Conservation (phyloP, 2,329 filamentous ascomycete species). For the Paramyrothecium roridum region DNA sequence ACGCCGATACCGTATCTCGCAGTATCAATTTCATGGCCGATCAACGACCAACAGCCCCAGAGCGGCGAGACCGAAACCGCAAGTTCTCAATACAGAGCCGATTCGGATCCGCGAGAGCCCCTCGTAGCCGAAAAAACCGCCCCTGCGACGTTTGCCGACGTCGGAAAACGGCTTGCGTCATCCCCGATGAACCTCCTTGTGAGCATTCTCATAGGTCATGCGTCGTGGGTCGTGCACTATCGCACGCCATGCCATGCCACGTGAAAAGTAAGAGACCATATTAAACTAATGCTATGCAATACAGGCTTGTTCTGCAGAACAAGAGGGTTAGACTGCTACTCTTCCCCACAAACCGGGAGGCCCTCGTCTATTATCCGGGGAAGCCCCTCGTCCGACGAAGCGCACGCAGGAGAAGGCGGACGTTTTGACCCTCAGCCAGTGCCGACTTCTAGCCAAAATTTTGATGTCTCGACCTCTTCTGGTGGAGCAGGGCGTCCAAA, state of each 20-base stretch:
- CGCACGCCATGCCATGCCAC: too few relatives aligned
- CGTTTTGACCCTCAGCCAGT: background rate
- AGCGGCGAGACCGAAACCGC: conserved; percentile 13
- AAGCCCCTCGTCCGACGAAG: too few relatives aligned
- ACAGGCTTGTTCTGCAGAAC: conserved; percentile 30
- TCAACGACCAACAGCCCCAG: background rate
- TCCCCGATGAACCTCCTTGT: conserved; percentile 41
- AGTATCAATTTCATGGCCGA: background rate
- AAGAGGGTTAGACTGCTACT: conserved; percentile 27
- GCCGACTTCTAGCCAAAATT: too few relatives aligned
- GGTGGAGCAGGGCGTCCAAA: too few relatives aligned
- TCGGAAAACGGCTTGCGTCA: conserved; percentile 45
- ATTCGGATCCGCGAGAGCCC: conserved; percentile 35
- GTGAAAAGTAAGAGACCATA: background rate
- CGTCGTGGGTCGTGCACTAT: background rate
- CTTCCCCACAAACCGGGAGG: conserved; percentile 15
- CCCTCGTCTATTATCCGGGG: conserved; percentile 8
- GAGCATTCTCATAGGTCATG: conserved; percentile 13
- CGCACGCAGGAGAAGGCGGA: background rate
- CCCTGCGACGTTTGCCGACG: conserved; percentile 42
- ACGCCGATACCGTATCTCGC: too few relatives aligned
- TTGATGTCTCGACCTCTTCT: too few relatives aligned
- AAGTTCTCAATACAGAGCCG: conserved; percentile 39
- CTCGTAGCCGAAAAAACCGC: conserved; percentile 41
- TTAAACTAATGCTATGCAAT: background rate